These are phyloP conservation scores for Aureococcus anophagefferens DNA, from an alignment of 108 stramenopile species.

Conservation along the genomic window DNA sequence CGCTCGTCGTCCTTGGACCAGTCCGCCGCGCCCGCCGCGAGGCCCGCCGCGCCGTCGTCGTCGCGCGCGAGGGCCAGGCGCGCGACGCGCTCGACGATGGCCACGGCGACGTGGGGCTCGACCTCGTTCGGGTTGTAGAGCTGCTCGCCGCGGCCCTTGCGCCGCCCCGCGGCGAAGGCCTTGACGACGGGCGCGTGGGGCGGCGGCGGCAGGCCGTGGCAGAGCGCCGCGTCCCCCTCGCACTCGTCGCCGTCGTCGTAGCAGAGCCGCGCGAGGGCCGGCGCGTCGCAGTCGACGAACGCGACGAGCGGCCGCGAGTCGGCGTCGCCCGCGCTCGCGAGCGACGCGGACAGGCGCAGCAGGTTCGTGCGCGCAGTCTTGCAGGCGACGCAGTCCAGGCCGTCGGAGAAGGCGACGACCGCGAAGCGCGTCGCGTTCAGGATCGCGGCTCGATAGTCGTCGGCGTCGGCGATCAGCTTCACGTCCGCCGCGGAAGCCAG, in stretches of 20 bases:
- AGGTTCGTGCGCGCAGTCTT: conserved; percentile 5
- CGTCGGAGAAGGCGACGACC: conserved; percentile 9
- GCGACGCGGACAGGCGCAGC: background rate
- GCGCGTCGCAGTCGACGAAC: background rate
- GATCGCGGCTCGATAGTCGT: background rate
- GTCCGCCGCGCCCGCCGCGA: background rate
- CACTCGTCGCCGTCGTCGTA: no score
- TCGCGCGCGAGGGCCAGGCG: background rate
- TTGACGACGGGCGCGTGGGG: background rate
- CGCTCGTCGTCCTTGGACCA: conserved; percentile 1
- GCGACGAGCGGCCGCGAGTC: background rate
- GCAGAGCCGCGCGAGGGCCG: background rate
- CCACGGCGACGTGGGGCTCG: conserved; percentile 5
- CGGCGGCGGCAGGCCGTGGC: background rate
- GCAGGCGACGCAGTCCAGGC: conserved; percentile 1
- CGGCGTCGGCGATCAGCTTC: background rate
- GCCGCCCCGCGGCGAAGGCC: background rate
- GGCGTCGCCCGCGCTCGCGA: background rate
- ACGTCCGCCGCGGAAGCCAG: background rate
- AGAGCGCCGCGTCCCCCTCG: no score
- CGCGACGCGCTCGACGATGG: conserved; percentile 1
- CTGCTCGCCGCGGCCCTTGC: background rate
- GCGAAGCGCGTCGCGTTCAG: background rate
- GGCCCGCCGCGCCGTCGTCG: background rate
- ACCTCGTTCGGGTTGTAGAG: conserved; percentile 15